Evolutionary conservation across 2,329 filamentous ascomycete genomes (phyloP).

Genomic region (Aspergillus sp.): DNA sequence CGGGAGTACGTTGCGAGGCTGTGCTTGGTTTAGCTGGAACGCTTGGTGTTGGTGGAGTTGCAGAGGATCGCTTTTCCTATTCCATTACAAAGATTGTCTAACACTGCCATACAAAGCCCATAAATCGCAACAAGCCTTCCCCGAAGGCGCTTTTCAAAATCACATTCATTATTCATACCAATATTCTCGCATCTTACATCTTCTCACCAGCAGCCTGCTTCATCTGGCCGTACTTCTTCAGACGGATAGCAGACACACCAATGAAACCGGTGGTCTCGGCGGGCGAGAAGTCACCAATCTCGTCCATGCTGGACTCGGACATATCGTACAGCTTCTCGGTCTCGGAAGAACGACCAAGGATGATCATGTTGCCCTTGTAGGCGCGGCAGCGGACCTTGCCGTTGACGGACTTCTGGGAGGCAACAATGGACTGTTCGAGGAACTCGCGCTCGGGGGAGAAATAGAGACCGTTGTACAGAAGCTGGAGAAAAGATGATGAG

Average conservation of each 20-base stretch:
- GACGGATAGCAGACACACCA: slow-evolving; percentile 41
- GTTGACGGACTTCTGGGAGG: slow-evolving; percentile 64
- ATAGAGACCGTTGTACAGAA: slow-evolving; percentile 44
- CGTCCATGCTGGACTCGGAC: slow-evolving; percentile 71
- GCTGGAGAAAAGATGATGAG: slow-evolving; percentile 16
- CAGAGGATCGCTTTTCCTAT: slow-evolving; percentile 13
- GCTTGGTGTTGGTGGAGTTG: background rate
- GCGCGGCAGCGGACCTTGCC: slow-evolving; percentile 64
- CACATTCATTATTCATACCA: slow-evolving; percentile 17
- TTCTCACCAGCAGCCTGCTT: slow-evolving; percentile 20
- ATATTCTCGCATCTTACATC: slow-evolving; percentile 13
- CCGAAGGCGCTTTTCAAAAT: slow-evolving; percentile 15
- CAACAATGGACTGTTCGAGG: slow-evolving; percentile 67
- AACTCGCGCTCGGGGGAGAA: slow-evolving; percentile 75
- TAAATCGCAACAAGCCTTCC: slow-evolving; percentile 7
- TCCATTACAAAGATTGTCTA: slow-evolving; percentile 19
- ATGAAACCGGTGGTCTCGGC: slow-evolving; percentile 69
- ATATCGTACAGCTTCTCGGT: slow-evolving; percentile 73
- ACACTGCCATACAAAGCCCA: slow-evolving; percentile 14
- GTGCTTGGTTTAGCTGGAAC: background rate
- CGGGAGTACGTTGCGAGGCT: background rate
- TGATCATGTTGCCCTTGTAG: slow-evolving; percentile 68
- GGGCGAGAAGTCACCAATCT: slow-evolving; percentile 69
- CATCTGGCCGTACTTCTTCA: slow-evolving; percentile 50
- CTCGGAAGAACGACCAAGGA: slow-evolving; percentile 58